Percentiles rank a stretch among this genome's conserved stretches.
Conservation (phyloP, 495 filamentous ascomycete genomes). For the Penicillium argentinense region DNA sequence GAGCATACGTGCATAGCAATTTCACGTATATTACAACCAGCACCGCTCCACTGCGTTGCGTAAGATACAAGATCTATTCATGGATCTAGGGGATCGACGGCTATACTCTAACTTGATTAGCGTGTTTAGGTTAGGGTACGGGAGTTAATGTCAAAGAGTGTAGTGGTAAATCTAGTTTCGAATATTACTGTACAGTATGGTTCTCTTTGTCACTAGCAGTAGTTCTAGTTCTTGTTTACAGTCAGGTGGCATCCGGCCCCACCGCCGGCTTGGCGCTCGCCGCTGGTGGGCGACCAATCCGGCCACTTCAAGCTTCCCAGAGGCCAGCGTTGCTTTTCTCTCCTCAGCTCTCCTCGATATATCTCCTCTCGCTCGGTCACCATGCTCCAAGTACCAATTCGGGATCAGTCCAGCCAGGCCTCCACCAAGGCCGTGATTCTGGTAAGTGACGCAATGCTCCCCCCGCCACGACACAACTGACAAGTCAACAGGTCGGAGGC, state of each 20-base stretch:
- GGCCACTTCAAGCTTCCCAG: conserved; percentile 16
- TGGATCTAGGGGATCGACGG: too few species aligned
- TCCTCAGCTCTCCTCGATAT: conserved; percentile 4
- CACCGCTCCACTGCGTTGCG: too few species aligned
- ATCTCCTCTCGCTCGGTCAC: conserved; percentile 3
- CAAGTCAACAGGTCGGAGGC: conserved; percentile 72
- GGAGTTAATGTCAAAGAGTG: too few species aligned
- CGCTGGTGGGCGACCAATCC: conserved; percentile 18
- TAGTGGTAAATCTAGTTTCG: too few species aligned
- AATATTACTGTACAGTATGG: neutral
- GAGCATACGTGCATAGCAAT: too few species aligned
- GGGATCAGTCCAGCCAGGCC: conserved; percentile 45
- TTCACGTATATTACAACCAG: too few species aligned
- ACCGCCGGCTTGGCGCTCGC: conserved; percentile 29
- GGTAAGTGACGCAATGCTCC: conserved; percentile 40
- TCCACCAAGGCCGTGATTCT: conserved; percentile 73
- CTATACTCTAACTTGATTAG: too few species aligned
- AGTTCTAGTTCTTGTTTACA: too few species aligned
- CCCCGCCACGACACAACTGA: conserved; percentile 17
- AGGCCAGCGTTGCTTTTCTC: conserved; percentile 4
- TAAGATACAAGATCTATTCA: too few species aligned
- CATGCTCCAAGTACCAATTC: conserved; percentile 52
- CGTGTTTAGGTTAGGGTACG: too few species aligned
- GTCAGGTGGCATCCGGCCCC: conserved; percentile 27
- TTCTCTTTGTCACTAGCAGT: too few species aligned